Evolutionary conservation across 2,329 filamentous ascomycete genomes (phyloP).

Genomic region (Stylonectria norvegica): DNA sequence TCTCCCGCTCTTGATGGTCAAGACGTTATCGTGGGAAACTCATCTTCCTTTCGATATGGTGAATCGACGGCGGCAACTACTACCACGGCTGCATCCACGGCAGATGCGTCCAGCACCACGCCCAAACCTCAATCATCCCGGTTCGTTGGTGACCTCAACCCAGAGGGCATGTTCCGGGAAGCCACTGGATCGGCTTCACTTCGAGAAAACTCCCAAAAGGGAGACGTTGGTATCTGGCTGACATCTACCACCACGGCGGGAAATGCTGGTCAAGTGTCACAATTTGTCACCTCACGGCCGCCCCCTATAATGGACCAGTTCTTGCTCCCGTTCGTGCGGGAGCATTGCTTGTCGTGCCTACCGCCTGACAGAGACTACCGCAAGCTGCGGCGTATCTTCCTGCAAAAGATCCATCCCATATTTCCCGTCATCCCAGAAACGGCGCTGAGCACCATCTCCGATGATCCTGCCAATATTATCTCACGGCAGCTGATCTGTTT

Average conservation of each 20-base stretch:
- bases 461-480: slow-evolving; percentile 40
- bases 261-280: slow-evolving; percentile 28
- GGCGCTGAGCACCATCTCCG: slow-evolving; percentile 28
- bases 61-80: slow-evolving; percentile 7
- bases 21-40: slow-evolving; percentile 6
- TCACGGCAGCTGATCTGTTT: slow-evolving; percentile 54
- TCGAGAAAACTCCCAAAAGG: slow-evolving; percentile 41
- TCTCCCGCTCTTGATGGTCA: slow-evolving; percentile 8
- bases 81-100: slow-evolving; percentile 4
- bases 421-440: slow-evolving; percentile 48
- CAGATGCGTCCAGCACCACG: slow-evolving; percentile 17
- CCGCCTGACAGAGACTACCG: slow-evolving; percentile 47
- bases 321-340: slow-evolving; percentile 41
- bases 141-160: slow-evolving; percentile 58
- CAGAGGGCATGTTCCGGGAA: slow-evolving; percentile 58
- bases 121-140: slow-evolving; percentile 36
- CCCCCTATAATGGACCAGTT: slow-evolving; percentile 40
- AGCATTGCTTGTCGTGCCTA: slow-evolving; percentile 45
- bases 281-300: slow-evolving; percentile 37
- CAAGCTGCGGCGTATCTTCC: slow-evolving; percentile 44
- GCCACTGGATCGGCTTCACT: slow-evolving; percentile 40
- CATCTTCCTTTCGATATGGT: slow-evolving; percentile 11
- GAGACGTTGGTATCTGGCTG: slow-evolving; percentile 57
- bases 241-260: slow-evolving; percentile 28
- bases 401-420: slow-evolving; percentile 53